Conservation (phyloP, 1,139 yeast species). For the Petasospora rhodanensis region DNA sequence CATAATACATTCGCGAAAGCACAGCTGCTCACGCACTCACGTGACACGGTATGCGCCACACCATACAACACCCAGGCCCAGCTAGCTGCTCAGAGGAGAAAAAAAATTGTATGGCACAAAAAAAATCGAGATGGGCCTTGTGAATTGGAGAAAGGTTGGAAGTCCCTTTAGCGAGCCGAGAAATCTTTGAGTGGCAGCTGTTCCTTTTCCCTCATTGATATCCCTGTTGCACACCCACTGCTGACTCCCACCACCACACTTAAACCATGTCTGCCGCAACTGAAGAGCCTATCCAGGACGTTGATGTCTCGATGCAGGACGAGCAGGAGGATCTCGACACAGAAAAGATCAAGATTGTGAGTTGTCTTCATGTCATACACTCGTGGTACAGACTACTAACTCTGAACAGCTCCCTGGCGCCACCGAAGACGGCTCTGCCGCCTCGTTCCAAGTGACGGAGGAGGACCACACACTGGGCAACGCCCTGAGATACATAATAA, state of each 20-base stretch:
- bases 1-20: too few relatives aligned
- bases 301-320: conserved; percentile 29
- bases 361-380: conserved; percentile 13
- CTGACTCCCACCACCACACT: neutral
- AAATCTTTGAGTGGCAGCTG: neutral
- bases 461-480: conserved; percentile 97
- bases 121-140: conserved; percentile 1
- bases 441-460: conserved; percentile 85
- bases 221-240: neutral
- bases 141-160: neutral
- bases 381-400: neutral
- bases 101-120: conserved; percentile 10
- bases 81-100: conserved; percentile 1
- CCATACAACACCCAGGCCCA: too few relatives aligned
- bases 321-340: conserved; percentile 34
- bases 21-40: too few relatives aligned
- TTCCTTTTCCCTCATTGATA: neutral
- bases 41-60: too few relatives aligned
- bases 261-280: conserved; percentile 18
- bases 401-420: conserved; percentile 66
- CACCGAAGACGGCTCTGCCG: conserved; percentile 92
- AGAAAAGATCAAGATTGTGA: conserved; percentile 34
- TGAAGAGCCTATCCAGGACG: conserved; percentile 24
- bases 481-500: conserved; percentile 85
- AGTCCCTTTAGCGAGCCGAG: too few relatives aligned